Evolutionary conservation across 2,329 filamentous ascomycete species (phyloP), one percentile per base, ranked within the genome.

Genomic region (Teratosphaeriaceae sp.): DNA sequence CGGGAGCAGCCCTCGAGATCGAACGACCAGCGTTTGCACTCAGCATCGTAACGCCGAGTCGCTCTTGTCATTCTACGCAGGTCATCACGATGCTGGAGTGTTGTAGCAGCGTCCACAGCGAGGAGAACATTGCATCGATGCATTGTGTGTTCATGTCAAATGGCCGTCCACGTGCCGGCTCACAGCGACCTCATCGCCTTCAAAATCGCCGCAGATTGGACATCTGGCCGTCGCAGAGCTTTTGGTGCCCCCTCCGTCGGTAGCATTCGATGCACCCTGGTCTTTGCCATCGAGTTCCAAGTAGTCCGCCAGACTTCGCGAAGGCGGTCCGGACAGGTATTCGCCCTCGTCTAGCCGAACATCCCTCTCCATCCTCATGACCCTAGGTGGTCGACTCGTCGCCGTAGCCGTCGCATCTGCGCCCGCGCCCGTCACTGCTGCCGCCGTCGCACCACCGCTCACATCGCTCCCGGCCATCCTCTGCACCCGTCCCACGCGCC

Each of bases 401-500:
- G 42, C 20, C 33, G 33, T 26, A 7, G 23, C 22, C 31, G 29
- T n/a, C n/a, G n/a, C n/a, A n/a, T n/a, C n/a, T n/a, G n/a, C n/a
- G n/a, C n/a, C n/a, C n/a, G n/a, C n/a, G n/a, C n/a, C n/a, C n/a
- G n/a, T n/a, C n/a, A n/a, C n/a, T n/a, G n/a, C n/a, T n/a, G n/a
- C n/a, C n/a, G n/a, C n/a, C n/a, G n/a, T n/a, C n/a, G n/a, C n/a
- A n/a, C n/a, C n/a, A n/a, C n/a, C n/a, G n/a, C n/a, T n/a, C n/a
- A n/a, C n/a, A n/a, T n/a, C n/a, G 13, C 40, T 26, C 12, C 45
- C 23, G 44, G 64, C 68, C 62, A 86, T 72, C 34, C 72, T 69
- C 63, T 89, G 85, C 21, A 90, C 85, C 13, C 85, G 69, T 2
- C 85, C 85, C 2, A 90, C 77, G 20, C 82, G 73, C 1, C 85